Conservation (phyloP, 2,329 filamentous ascomycete species). For the Keithomyces neogunnii region DNA sequence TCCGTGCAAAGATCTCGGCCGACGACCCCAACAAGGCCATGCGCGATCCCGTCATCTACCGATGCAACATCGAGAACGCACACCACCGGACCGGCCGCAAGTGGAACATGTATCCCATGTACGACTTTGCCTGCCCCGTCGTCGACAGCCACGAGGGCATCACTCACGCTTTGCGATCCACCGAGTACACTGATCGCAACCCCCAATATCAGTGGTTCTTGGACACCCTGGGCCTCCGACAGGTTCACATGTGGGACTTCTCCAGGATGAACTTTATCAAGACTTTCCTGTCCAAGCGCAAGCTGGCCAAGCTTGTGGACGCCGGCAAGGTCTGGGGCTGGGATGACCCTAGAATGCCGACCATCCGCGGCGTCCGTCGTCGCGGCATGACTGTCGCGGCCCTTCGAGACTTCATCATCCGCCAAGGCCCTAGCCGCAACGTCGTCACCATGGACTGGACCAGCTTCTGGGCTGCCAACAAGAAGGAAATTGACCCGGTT, state of each 20-base stretch:
- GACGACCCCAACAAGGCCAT: slow-evolving; percentile 93
- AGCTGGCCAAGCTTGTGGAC: slow-evolving; percentile 76
- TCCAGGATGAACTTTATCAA: slow-evolving; percentile 75
- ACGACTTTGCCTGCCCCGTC: slow-evolving; percentile 78
- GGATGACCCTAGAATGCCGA: slow-evolving; percentile 84
- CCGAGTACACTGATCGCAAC: slow-evolving; percentile 82
- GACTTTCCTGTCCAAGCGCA: slow-evolving; percentile 78
- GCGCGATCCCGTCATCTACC: slow-evolving; percentile 94
- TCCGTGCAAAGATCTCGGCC: slow-evolving; percentile 86
- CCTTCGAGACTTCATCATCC: slow-evolving; percentile 74
- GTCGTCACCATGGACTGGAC: slow-evolving; percentile 81
- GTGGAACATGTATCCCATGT: slow-evolving; percentile 84
- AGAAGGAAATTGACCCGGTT: slow-evolving; percentile 73
- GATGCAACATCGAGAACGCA: slow-evolving; percentile 61
- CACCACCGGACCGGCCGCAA: slow-evolving; percentile 72
- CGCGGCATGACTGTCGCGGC: slow-evolving; percentile 73
- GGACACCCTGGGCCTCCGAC: slow-evolving; percentile 61
- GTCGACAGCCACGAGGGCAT: slow-evolving; percentile 75
- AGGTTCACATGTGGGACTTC: slow-evolving; percentile 81
- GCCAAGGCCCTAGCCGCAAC: slow-evolving; percentile 76
- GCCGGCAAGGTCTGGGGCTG: slow-evolving; percentile 70
- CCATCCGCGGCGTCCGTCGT: slow-evolving; percentile 68
- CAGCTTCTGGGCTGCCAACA: slow-evolving; percentile 65
- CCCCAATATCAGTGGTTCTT: slow-evolving; percentile 83
- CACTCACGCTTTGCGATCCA: slow-evolving; percentile 74